Evolutionary conservation across 2,329 filamentous ascomycete species (phyloP), one percentile per base, ranked within the genome.

Genomic region (Neopestalotiopsis rosae): DNA sequence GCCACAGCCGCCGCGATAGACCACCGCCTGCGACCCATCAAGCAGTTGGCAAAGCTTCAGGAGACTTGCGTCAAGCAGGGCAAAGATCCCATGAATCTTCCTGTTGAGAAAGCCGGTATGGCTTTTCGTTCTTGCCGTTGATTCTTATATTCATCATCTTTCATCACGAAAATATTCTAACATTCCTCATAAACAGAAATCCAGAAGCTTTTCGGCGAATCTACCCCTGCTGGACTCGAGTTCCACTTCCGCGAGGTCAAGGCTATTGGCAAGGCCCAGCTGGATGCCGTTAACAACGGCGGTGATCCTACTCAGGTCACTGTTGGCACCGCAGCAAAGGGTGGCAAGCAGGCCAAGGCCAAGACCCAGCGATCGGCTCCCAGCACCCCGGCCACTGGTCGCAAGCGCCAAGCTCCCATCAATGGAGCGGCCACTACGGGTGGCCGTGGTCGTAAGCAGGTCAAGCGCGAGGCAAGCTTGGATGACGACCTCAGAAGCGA

Each of bases 161-260:
- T 0, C 9, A n/a, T 24, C 1, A 40, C 14, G 24, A 17, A 5
- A 34, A 9, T 20, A 34, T 30, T 20, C 30, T 34, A 14, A 62
- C 32, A 14, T 65, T 56, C 20, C 2, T 12, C 24, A 32, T 34
- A 2, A n/a, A 64, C 70, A 90, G 88, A 89, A 58, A 89, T 90
- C 65, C 84, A 86, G 69, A 87, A 85, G 70, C 86, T 87, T 77
- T 90, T 88, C 71, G 88, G 88, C 32, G 87, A 88, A 68, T 88
- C 86, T 3, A 91, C 88, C 0, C 75, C 82, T 0, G 83, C 84
- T 24, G 89, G 89, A 9, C 84, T 90, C n/a, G 84, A 86, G 72
- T 91, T 88, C 75, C 88, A 90, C 73, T 89, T 91, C 74, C 84
- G 88, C 1, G 70, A 76, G 30, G 85, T 90, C 78, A 89, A 88